Evolutionary conservation across 169 alveolate genomes (phyloP).

Genomic region (Plasmodium gonderi): DNA sequence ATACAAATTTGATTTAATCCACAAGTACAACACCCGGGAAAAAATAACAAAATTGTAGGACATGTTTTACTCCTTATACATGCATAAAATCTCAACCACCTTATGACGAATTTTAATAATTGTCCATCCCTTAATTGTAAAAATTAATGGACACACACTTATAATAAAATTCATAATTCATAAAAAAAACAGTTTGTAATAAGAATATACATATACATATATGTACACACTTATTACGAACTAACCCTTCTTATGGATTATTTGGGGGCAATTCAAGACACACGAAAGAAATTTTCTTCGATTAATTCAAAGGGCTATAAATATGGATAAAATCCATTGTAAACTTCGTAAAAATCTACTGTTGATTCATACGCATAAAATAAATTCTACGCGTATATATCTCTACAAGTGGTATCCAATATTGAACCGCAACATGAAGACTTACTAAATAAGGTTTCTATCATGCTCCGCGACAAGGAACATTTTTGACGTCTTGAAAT

Average conservation of each 20-base stretch:
- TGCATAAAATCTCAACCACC: background rate
- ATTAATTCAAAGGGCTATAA: background rate
- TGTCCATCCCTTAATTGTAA: background rate
- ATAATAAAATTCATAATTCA: background rate
- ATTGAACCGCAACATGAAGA: constrained; percentile 1
- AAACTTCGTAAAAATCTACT: background rate
- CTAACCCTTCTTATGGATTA: background rate
- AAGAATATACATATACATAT: background rate
- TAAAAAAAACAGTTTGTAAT: background rate
- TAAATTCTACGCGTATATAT: background rate
- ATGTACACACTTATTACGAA: background rate
- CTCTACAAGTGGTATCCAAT: constrained; percentile 11
- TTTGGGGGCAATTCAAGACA: background rate
- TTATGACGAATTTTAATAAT: background rate
- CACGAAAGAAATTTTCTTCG: constrained; percentile 1
- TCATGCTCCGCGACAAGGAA: constrained; percentile 6
- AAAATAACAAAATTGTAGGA: background rate
- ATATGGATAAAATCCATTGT: background rate
- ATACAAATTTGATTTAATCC: background rate
- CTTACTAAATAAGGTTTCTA: background rate
- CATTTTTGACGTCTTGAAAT: constrained; percentile 1
- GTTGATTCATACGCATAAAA: background rate
- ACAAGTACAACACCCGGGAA: background rate
- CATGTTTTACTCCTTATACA: background rate
- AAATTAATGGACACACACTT: background rate